These are phyloP conservation scores for Botrytis paeoniae DNA, from an alignment of 2,329 filamentous ascomycete species.

Conservation along the genomic window DNA sequence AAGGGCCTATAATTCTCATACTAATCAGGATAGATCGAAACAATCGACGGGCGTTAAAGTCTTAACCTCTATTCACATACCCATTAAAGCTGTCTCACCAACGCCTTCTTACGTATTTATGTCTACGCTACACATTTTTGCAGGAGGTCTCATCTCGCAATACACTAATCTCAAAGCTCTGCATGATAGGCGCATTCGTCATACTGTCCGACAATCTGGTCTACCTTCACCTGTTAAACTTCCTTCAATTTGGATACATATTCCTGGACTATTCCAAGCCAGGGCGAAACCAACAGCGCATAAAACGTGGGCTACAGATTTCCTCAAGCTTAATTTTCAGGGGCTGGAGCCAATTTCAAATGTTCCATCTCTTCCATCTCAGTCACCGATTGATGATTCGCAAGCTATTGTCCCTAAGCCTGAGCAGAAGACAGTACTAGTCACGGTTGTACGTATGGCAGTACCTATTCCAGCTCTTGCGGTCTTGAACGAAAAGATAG, in stretches of 20 bases:
- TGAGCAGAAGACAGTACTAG: conserved; percentile 32
- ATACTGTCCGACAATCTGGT: conserved; percentile 35
- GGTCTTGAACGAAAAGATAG: conserved; percentile 34
- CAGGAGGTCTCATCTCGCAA: conserved; percentile 40
- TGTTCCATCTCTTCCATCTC: conserved; percentile 1
- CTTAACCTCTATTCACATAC: conserved; percentile 30
- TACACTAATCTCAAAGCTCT: conserved; percentile 40
- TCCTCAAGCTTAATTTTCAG: conserved; percentile 55
- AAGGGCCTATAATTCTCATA: background rate
- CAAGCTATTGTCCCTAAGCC: background rate
- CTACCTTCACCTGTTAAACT: conserved; percentile 30
- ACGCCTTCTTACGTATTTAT: conserved; percentile 37
- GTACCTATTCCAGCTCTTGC: conserved; percentile 30
- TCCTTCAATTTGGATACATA: conserved; percentile 33
- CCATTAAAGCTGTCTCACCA: conserved; percentile 32
- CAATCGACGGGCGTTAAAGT: conserved; percentile 27
- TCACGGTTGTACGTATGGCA: conserved; percentile 37
- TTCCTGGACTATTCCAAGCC: conserved; percentile 33
- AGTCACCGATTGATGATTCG: background rate
- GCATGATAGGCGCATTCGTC: conserved; percentile 28
- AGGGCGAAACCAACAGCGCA: conserved; percentile 25
- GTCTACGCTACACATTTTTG: conserved; percentile 39
- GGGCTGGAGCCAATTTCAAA: conserved; percentile 32
- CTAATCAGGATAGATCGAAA: conserved; percentile 20
- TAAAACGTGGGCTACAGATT: conserved; percentile 56